Evolutionary conservation across 2,329 filamentous ascomycete genomes (phyloP).

Genomic region (Plenodomus lindquistii): DNA sequence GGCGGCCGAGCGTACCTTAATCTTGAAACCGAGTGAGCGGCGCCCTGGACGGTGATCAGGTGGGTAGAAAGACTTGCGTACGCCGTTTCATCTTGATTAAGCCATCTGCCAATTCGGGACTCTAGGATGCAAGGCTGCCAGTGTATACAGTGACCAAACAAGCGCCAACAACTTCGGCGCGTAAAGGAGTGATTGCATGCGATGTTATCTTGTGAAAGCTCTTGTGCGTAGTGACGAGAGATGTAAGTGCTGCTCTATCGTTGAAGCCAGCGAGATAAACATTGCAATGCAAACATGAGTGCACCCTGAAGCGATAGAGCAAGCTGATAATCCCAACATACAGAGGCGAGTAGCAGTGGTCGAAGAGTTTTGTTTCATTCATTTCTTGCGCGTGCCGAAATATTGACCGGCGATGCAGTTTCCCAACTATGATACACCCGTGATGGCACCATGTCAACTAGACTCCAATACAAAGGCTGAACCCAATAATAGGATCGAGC

Average conservation of each 20-base stretch:
- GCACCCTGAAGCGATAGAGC: no score
- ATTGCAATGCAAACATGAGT: no score
- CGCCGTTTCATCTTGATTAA: neutral
- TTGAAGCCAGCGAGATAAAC: no score
- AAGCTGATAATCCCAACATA: neutral
- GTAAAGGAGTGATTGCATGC: no score
- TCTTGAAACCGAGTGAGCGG: slow-evolving; percentile 5
- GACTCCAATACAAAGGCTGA: slow-evolving; percentile 10
- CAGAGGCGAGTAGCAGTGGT: neutral
- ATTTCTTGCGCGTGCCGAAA: slow-evolving; percentile 24
- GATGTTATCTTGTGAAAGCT: no score
- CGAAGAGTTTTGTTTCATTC: slow-evolving; percentile 18
- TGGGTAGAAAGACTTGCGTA: neutral
- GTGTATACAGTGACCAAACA: no score
- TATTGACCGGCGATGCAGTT: slow-evolving; percentile 24
- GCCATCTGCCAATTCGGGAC: neutral
- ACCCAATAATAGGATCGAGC: slow-evolving; percentile 10
- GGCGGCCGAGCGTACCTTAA: slow-evolving; percentile 12
- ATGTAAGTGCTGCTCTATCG: no score
- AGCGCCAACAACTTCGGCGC: no score
- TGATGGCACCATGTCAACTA: slow-evolving; percentile 10
- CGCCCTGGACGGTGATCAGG: neutral
- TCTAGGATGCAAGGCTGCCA: no score
- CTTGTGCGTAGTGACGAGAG: no score
- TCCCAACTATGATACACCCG: slow-evolving; percentile 35